Conservation (phyloP, 2,329 filamentous ascomycete genomes). For the Verticillium zaregamsianum region DNA sequence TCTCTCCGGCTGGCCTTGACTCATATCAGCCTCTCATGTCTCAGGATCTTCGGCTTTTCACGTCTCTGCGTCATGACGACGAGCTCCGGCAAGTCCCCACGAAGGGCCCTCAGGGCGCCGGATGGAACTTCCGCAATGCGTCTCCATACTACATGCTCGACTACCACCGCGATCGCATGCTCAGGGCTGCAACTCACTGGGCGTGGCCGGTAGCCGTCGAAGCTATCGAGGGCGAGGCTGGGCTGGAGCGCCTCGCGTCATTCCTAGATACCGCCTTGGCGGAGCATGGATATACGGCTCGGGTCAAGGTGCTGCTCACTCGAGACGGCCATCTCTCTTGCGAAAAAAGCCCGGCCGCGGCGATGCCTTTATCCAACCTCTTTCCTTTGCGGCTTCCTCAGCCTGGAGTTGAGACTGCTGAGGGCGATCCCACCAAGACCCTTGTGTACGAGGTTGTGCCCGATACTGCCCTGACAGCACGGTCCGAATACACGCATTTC, state of each 20-base stretch:
- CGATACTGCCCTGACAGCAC: conserved; percentile 34
- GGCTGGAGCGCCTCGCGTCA: conserved; percentile 34
- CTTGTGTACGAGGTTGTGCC: conserved; percentile 38
- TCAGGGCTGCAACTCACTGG: conserved; percentile 58
- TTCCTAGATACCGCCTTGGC: conserved; percentile 24
- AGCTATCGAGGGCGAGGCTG: conserved; percentile 38
- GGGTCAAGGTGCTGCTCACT: conserved; percentile 53
- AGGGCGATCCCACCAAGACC: conserved; percentile 19
- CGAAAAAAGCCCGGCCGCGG: conserved; percentile 29
- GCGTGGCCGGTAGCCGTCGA: conserved; percentile 44
- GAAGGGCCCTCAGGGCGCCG: conserved; percentile 32
- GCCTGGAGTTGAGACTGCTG: conserved; percentile 26
- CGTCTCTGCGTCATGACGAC: conserved; percentile 68
- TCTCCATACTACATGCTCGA: conserved; percentile 76
- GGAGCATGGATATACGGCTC: conserved; percentile 7
- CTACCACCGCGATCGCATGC: conserved; percentile 73
- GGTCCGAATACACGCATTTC: conserved; percentile 69
- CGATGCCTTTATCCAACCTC: conserved; percentile 36
- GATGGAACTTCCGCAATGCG: conserved; percentile 46
- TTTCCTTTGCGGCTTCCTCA: conserved; percentile 53
- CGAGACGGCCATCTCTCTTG: conserved; percentile 42
- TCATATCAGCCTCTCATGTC: not conserved
- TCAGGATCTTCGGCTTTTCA: conserved; percentile 57
- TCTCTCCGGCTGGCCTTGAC: no score
- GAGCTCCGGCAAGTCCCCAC: conserved; percentile 41